Conservation (phyloP, 2,329 filamentous ascomycete genomes). For the Kalmusia sp. region DNA sequence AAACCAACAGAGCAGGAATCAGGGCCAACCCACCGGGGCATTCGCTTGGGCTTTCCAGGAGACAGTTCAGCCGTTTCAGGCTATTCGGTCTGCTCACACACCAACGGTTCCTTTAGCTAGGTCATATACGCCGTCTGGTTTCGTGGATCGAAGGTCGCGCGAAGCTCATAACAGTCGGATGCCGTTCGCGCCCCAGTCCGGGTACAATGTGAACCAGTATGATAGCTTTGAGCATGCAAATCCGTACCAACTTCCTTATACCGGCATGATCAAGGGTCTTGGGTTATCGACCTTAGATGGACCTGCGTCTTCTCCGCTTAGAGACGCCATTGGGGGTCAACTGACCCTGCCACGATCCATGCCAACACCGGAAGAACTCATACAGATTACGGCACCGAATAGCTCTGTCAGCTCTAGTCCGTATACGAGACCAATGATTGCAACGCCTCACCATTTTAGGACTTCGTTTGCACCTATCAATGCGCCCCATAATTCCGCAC, state of each 20-base stretch:
- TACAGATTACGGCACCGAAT: background rate
- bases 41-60: too few relatives aligned
- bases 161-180: too few relatives aligned
- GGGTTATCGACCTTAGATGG: background rate
- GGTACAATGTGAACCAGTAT: constrained; percentile 12
- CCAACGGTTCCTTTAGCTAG: background rate
- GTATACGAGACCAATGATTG: background rate
- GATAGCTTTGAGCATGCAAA: constrained; percentile 3
- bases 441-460: background rate
- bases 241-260: constrained; percentile 10
- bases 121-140: background rate
- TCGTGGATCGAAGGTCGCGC: too few relatives aligned
- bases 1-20: too few relatives aligned
- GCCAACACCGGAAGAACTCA: background rate
- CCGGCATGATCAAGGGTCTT: constrained; percentile 5
- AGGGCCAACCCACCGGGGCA: too few relatives aligned
- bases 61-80: background rate
- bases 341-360: background rate
- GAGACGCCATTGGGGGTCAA: background rate
- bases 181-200: background rate
- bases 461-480: constrained; percentile 7
- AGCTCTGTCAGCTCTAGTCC: background rate
- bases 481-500: background rate
- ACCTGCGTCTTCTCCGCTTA: background rate
- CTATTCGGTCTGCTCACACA: constrained; percentile 5